These are phyloP conservation scores for Mortierella alpina DNA, from an alignment of 192 early-diverging fungal species.

Conservation along the genomic window DNA sequence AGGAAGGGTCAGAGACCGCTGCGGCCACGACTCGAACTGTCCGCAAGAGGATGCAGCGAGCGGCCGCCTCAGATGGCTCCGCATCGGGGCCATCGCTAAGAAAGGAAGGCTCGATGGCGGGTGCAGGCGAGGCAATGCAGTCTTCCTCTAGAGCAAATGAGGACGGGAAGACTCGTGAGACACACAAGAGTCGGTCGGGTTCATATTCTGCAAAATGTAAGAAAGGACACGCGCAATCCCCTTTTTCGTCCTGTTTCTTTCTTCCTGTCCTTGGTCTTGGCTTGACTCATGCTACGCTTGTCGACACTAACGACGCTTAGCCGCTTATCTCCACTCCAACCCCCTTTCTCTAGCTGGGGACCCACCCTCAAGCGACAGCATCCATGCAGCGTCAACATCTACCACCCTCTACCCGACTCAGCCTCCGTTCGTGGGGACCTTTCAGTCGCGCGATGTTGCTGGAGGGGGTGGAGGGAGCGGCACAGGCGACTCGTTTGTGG, in stretches of 20 bases:
- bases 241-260: background rate
- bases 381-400: constrained; percentile 12
- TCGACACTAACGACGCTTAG: background rate
- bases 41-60: constrained; percentile 17
- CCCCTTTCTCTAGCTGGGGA: constrained; percentile 3
- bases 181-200: constrained; percentile 2
- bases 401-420: constrained; percentile 24
- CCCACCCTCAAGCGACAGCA: constrained; percentile 25
- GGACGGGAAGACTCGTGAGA: constrained; percentile 14
- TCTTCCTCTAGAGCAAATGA: background rate
- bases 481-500: constrained; percentile 1
- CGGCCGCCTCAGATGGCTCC: too few species aligned
- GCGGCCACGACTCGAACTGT: constrained; percentile 8
- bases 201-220: constrained; percentile 34
- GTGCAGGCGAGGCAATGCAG: background rate
- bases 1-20: constrained; percentile 1
- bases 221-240: background rate
- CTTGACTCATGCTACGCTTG: too few species aligned
- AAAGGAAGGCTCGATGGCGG: background rate
- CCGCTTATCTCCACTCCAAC: background rate
- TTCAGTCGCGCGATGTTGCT: constrained; percentile 36
- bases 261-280: background rate
- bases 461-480: constrained; percentile 16
- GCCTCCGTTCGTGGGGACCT: constrained; percentile 12
- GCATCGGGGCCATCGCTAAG: too few species aligned